Base-by-base conservation (phyloP, 768 basidiomycete species). In the Pisolithus albus region DNA sequence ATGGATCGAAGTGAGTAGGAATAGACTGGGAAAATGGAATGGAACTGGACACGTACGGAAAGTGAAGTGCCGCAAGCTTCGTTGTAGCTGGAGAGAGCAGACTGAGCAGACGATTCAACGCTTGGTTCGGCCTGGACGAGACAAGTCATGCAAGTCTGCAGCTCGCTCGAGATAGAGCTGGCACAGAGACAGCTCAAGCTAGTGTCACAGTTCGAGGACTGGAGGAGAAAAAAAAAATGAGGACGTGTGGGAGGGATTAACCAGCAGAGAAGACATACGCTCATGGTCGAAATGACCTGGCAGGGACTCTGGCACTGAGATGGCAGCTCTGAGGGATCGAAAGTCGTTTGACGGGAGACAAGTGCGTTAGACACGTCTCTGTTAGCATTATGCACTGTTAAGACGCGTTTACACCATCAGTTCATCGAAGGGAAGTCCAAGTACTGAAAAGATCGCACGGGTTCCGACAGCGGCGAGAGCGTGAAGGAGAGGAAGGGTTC, bases 121-220 rank as follows among this genome's bases (percentile, higher is more conserved):
- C 24, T 2, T 13, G 56, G 42, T 0, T 53, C 52, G 4, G 24
- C 19, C 19, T 6, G 10, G 32, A 49, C 51, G n/a, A 66, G 3
- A 45, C 64, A 65, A 30, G 1, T 41, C 62, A 60, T 52, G 49
- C 64, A 65, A 16, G 52, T 16, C 18, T 55, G 16, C 18, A 65
- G 38, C 11, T 57, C 9, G 7, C 26, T 52, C 21, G 56, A 56
- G 18, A 64, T 11, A 16, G 52, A 16, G 21, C 5, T 21, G 23
- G 39, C 21, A n/a, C 64, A 64, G 1, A 57, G 2, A 47, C 60
- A 61, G n/a, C 4, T 47, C 18, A 53, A 13, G 28, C 10, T 28
- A 4, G 4, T 4, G 1, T 1, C 32, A n/a, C 62, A 66, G 46
- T 38, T 36, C 55, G 66, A 30, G 6, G 10, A 10, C 21, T 16